phyloP scores from a whole-genome alignment of 1,139 yeast genomes.

The Diutina ranongensis region DNA sequence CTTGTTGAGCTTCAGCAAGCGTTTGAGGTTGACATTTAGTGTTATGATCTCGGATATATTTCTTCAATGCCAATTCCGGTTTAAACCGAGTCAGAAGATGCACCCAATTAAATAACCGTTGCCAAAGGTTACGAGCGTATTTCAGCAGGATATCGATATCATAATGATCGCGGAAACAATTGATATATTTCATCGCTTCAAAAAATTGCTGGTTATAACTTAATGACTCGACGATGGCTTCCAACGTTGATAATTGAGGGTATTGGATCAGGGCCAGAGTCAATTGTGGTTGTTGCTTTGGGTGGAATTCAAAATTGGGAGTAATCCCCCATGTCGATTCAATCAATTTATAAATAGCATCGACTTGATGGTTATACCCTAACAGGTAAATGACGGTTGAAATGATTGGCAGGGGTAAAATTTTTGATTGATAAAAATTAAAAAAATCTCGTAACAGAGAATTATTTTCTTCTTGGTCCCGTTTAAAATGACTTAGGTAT shows the following conservation, averaged over 20 bases:
- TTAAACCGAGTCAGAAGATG: conserved; percentile 5
- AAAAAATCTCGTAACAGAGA: not conserved
- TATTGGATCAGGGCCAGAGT: not conserved
- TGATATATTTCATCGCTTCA: conserved; percentile 4
- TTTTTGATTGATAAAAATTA: not conserved
- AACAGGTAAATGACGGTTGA: conserved; percentile 2
- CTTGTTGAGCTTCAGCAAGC: not conserved
- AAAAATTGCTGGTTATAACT: not conserved
- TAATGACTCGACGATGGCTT: not conserved
- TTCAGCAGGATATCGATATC: not conserved
- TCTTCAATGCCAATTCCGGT: not conserved
- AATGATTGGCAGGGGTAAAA: not conserved
- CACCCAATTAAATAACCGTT: conserved; percentile 1
- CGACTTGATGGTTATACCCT: not conserved
- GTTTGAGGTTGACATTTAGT: not conserved
- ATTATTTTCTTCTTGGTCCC: not conserved
- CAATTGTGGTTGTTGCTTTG: not conserved
- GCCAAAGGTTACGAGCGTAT: not conserved
- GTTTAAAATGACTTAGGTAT: not conserved
- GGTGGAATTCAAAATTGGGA: not conserved
- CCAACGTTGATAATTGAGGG: not conserved
- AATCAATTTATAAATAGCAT: not conserved
- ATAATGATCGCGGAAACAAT: not conserved
- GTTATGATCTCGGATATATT: not conserved
- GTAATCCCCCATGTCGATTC: conserved; percentile 3